phyloP scores from a whole-genome alignment of 2,329 filamentous ascomycete species.

The Pseudogymnoascus sp. region DNA sequence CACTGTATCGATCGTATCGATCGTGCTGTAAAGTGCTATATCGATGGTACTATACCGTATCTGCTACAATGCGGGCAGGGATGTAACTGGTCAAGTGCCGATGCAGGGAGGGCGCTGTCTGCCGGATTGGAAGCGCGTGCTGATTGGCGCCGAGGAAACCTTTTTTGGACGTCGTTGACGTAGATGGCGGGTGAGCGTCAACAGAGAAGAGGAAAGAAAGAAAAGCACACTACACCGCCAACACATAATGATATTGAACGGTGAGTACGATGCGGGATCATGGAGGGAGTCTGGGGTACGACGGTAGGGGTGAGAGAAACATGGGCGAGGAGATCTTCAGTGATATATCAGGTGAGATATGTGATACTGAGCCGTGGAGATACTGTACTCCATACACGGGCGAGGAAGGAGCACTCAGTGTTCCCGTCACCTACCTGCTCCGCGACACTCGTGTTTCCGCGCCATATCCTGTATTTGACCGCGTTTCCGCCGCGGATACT shows the following conservation, averaged over 20 bases:
- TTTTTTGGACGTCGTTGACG: slow-evolving; percentile 4
- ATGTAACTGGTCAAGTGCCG: not conserved
- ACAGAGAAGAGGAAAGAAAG: not conserved
- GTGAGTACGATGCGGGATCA: not conserved
- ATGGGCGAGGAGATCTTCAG: not conserved
- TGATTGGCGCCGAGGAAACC: slow-evolving; percentile 1
- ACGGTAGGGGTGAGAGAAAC: not conserved
- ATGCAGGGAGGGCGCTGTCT: not conserved
- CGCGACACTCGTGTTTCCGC: not conserved
- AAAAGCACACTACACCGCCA: not conserved
- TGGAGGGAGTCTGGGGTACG: not conserved
- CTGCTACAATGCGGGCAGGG: slow-evolving; percentile 2
- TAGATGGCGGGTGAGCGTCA: not conserved
- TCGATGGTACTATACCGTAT: not conserved
- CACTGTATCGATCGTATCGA: slow-evolving; percentile 5
- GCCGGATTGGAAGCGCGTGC: not conserved
- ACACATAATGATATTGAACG: not conserved
- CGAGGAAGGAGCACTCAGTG: not conserved
- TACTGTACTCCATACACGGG: not conserved
- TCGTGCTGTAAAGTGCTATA: not conserved
- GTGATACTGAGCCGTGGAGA: not conserved
- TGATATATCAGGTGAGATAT: not conserved
- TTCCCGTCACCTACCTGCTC: not conserved
- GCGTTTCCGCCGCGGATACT: not conserved
- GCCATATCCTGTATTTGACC: not conserved